Base-by-base conservation (phyloP, 2,329 filamentous ascomycete species). In the Sporothrix brasiliensis region DNA sequence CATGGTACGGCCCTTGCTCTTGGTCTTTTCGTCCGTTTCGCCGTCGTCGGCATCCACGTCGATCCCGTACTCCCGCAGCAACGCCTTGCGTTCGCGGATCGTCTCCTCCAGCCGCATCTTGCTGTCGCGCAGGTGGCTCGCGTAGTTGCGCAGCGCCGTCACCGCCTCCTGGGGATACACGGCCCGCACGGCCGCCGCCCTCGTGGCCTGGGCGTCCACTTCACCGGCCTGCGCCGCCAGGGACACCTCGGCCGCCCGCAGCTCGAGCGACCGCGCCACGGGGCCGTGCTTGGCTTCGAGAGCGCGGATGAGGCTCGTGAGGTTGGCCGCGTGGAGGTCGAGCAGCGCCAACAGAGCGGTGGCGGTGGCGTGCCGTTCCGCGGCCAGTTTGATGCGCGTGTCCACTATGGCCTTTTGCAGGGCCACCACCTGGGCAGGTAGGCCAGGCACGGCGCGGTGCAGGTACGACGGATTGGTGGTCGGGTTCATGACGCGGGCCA, bases 251-350 rank as follows among this genome's bases (percentile, higher is more conserved):
- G 79, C 76, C 34, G 85, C 85, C 53, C 81, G 81, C n/a, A 87
- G 81, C 74, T 85, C 84, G 2, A 87, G 79, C 16, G 80, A 83
- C 4, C 84, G 81, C 1, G 85, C 84, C 4, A 86, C 78, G 24
- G 82, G 79, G 41, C 84, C 84, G 76, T 88, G 86, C 74, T 88
- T 88, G 2, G 82, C 79, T 73, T 88, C 86, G 1, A 88, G 80
- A 2, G 80, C 76, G 68, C 82, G 82, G n/a, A 87, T 76, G 0
- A 88, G 81, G 19, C 79, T 77, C 0, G 79, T 72, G 2, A 87
- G 74, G 0, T 78, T 80, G 3, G 78, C 73, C 9, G 81, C 78
- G 73, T 84, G 81, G 9, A 76, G 74, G 21, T 78, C 74, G 0
- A 87, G 79, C 19, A 86, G 80, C 2, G 69, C 67, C 0, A 78